These are phyloP conservation scores for Neofusicoccum umdonicola DNA, from an alignment of 2,329 filamentous ascomycete genomes.

Conservation along the genomic window DNA sequence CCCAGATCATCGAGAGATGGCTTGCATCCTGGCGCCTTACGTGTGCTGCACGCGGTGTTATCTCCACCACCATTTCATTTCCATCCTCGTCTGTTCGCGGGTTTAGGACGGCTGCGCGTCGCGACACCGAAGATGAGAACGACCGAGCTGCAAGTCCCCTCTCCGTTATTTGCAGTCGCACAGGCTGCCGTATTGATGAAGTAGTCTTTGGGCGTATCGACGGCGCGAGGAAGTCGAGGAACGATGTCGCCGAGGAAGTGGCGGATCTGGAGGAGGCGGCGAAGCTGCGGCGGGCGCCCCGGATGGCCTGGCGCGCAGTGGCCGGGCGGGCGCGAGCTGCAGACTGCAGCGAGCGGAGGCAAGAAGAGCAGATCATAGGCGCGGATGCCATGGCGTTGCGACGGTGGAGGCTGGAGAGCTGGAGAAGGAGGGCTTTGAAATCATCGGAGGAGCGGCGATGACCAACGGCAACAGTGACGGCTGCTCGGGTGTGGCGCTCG, in stretches of 20 bases:
- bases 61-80: constrained; percentile 77
- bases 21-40: constrained; percentile 45
- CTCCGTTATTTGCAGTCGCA: background rate
- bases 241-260: background rate
- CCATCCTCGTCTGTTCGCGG: constrained; percentile 79
- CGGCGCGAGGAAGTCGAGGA: background rate
- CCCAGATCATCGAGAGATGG: no score
- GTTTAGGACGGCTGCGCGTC: constrained; percentile 55
- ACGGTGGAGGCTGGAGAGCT: background rate
- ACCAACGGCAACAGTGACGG: background rate
- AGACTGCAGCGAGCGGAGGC: constrained; percentile 24
- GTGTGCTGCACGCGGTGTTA: constrained; percentile 78
- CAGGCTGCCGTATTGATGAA: background rate
- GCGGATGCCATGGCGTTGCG: constrained; percentile 22
- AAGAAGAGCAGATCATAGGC: constrained; percentile 31
- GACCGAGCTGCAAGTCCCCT: background rate
- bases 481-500: background rate
- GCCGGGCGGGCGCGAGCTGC: constrained; percentile 1
- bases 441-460: constrained; percentile 2
- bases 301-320: background rate
- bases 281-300: constrained; percentile 1
- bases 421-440: background rate
- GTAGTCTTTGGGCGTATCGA: background rate
- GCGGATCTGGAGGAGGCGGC: constrained; percentile 1
- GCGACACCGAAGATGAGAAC: constrained; percentile 2